Evolutionary conservation across 345 rosid genomes (phyloP), one percentile per base, ranked within the genome.

Genomic region (Xanthoceras sorbifolium): DNA sequence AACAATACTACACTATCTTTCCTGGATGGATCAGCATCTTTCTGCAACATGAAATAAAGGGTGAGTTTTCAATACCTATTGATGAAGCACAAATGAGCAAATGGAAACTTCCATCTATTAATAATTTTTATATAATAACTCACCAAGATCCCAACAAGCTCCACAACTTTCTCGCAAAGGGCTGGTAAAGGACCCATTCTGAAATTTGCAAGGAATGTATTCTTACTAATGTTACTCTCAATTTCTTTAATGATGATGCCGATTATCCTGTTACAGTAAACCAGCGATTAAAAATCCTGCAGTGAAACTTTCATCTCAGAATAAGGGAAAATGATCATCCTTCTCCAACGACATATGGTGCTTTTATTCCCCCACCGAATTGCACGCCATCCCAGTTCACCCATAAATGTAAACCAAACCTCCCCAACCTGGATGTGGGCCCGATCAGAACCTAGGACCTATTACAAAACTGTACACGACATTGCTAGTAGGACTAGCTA

Each of bases 121-220:
- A 22, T 25, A 59, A 61, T 17, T 76, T n/a, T 66, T 57, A 25
- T 69, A 42, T 38, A 75, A 74, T 57, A 46, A 83, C 98, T 83
- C 89, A 95, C 99, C 93, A 95, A 82, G 75, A 96, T 87, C 22
- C 79, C 92, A 15, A 96, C 94, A 74, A 96, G 98, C 86, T 90
- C 97, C 65, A 95, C 97, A 82, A 95, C 86, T 83, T 93, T 95
- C 77, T 79, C 62, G 77, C 92, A 89, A 60, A 95, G 90, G 76
- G 84, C 75, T 38, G 98, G 92, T 67, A 95, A 87, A 77, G 89
- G 79, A 74, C 85, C 85, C 98, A 92, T 95, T 86, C 93, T 93
- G 87, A 95, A 92, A 80, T 90, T 93, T 70, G 91, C 76, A 79
- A 95, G 98, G 73, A 95, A 85, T 5, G 97, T 86, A 79, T 91